phyloP scores from a whole-genome alignment of 257 asterid genomes.

The Leptodermis oblonga region DNA sequence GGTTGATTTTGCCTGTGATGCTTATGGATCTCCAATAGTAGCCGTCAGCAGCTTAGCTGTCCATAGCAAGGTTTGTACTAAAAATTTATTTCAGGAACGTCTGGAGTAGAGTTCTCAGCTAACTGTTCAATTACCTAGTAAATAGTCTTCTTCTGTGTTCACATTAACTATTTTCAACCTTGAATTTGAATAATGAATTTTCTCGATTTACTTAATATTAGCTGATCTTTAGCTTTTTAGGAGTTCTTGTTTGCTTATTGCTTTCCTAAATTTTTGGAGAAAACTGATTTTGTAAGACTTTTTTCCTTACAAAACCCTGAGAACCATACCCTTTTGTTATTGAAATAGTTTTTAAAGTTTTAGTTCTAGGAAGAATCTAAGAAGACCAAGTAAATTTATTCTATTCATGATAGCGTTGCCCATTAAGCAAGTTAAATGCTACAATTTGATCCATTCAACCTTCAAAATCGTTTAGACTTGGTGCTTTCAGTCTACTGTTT shows the following conservation, averaged over 20 bases:
- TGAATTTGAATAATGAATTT: not conserved
- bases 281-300: not conserved
- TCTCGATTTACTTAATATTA: not conserved
- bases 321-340: not conserved
- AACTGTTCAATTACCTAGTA: not conserved
- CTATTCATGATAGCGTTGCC: not conserved
- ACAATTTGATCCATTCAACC: not conserved
- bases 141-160: not conserved
- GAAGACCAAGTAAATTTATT: not conserved
- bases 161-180: not conserved
- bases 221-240: not conserved
- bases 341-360: not conserved
- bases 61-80: constrained; percentile 66
- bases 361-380: not conserved
- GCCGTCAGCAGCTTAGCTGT: constrained; percentile 84
- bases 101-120: not conserved
- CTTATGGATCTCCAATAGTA: constrained; percentile 76
- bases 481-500: not conserved
- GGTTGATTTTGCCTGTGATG: constrained; percentile 97
- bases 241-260: not conserved
- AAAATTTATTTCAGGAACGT: constrained; percentile 8
- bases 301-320: not conserved
- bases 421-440: not conserved
- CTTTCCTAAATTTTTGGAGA: not conserved
- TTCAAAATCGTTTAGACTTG: not conserved